A percentile compares a stretch with the other conserved stretches of the same genome.
Evolutionary conservation across 2,329 filamentous ascomycete species (phyloP).

Genomic region (Mycosphaerelloides madeirae): DNA sequence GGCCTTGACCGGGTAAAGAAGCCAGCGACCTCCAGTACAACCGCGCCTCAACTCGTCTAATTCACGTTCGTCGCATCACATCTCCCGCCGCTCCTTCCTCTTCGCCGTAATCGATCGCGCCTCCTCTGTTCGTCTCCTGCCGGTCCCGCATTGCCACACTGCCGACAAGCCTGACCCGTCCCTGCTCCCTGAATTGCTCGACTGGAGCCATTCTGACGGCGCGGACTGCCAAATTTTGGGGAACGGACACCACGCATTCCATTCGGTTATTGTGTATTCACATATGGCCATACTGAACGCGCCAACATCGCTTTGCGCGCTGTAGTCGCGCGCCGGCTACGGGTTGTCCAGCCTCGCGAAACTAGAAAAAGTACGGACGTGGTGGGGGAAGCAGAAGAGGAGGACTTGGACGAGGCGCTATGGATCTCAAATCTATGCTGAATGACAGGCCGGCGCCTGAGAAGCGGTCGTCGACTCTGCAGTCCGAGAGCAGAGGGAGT

Average conservation of each 20-base stretch:
- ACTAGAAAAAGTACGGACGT: no score
- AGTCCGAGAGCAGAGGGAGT: slow-evolving; percentile 7
- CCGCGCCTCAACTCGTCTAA: no score
- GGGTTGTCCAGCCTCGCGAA: not conserved
- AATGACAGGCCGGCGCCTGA: slow-evolving; percentile 28
- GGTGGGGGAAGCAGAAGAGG: no score
- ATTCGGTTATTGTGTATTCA: not conserved
- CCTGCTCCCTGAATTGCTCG: not conserved
- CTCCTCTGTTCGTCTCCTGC: no score
- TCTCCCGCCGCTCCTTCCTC: no score
- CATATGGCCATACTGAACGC: slow-evolving; percentile 12
- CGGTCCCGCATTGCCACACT: no score
- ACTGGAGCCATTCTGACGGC: no score
- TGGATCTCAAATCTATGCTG: slow-evolving; percentile 32
- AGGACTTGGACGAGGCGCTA: slow-evolving; percentile 8
- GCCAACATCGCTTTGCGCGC: slow-evolving; percentile 3
- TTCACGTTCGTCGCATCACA: no score
- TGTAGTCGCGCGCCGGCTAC: not conserved
- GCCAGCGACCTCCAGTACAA: no score
- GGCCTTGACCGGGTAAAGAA: no score
- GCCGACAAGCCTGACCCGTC: not conserved
- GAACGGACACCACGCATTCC: not conserved
- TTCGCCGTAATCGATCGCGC: no score
- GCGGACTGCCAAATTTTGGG: no score
- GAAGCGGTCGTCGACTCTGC: slow-evolving; percentile 16